A percentile compares a stretch with the other conserved stretches of the same genome.
These are phyloP conservation scores for Syncephalastrum racemosum DNA, from an alignment of 371 early-diverging fungal species.

Conservation along the genomic window DNA sequence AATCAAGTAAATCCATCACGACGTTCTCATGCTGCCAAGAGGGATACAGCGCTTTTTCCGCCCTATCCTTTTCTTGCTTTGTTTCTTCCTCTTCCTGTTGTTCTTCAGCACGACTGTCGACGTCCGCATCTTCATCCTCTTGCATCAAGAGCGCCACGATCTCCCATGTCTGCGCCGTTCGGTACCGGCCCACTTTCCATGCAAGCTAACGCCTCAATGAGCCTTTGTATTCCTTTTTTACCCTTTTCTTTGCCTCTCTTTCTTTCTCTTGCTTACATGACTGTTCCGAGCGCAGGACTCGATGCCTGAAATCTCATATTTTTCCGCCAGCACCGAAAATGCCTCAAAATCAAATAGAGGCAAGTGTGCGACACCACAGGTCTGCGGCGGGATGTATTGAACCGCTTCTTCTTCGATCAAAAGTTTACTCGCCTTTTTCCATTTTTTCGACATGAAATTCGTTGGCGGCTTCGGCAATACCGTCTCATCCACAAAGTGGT, in stretches of 20 bases:
- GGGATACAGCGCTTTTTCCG: constrained; percentile 27
- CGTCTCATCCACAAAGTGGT: constrained; percentile 45
- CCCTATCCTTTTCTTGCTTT: constrained; percentile 19
- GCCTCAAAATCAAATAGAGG: constrained; percentile 68
- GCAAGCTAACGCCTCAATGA: constrained; percentile 42
- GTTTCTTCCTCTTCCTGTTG: constrained; percentile 1
- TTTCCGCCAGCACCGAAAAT: constrained; percentile 68
- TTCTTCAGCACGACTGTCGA: constrained; percentile 8
- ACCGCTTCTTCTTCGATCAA: constrained; percentile 33
- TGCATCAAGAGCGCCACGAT: constrained; percentile 65
- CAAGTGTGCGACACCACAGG: constrained; percentile 62
- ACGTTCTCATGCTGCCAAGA: constrained; percentile 61
- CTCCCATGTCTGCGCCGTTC: constrained; percentile 82
- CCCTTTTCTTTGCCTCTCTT: neutral
- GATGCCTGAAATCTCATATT: constrained; percentile 51
- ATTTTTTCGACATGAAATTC: constrained; percentile 19
- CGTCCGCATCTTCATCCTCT: constrained; percentile 25
- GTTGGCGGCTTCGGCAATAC: constrained; percentile 8
- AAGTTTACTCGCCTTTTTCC: constrained; percentile 21
- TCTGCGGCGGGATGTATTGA: constrained; percentile 54
- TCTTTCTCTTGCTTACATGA: constrained; percentile 35
- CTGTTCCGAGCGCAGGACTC: constrained; percentile 71
- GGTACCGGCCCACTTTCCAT: constrained; percentile 60
- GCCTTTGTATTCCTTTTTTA: too few species aligned
- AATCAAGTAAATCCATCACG: constrained; percentile 60